Conservation (phyloP, 1,284 basidiomycete species). For the Tilletia caries region DNA sequence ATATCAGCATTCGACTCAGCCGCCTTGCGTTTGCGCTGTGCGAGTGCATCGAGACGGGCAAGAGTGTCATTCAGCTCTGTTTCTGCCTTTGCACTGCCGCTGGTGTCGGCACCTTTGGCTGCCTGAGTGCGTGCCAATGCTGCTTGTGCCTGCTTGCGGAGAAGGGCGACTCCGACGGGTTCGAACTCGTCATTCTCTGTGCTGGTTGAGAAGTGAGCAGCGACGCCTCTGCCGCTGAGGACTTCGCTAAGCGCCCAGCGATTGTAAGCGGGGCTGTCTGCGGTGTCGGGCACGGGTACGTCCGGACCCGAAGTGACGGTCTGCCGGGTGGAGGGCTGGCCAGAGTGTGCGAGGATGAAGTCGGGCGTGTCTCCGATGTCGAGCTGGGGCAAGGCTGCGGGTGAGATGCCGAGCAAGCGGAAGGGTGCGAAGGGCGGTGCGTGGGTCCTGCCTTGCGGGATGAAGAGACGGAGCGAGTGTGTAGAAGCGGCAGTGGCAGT, state of each 20-base stretch:
- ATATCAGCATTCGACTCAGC: constrained; percentile 23
- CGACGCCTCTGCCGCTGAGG: constrained; percentile 31
- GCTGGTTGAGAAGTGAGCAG: constrained; percentile 17
- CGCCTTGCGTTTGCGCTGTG: constrained; percentile 6
- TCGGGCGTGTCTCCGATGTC: constrained; percentile 78
- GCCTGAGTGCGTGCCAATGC: constrained; percentile 18
- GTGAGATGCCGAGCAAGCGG: constrained; percentile 64
- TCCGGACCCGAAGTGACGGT: constrained; percentile 44
- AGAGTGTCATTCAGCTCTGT: background rate
- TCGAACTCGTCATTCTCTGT: constrained; percentile 18
- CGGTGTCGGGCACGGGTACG: constrained; percentile 24
- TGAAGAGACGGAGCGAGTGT: background rate
- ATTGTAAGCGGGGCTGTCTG: constrained; percentile 19
- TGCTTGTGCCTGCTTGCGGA: constrained; percentile 8
- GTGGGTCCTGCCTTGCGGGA: constrained; percentile 24
- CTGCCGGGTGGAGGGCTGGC: constrained; percentile 43
- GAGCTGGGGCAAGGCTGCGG: constrained; percentile 72
- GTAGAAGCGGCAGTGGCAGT: background rate
- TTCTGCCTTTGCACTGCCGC: background rate
- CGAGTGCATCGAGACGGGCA: constrained; percentile 6
- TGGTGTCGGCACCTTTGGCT: background rate
- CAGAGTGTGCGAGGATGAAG: constrained; percentile 60
- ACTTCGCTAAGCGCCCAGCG: constrained; percentile 36
- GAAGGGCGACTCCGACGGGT: constrained; percentile 7
- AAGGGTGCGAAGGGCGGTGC: constrained; percentile 41